phyloP scores from a whole-genome alignment of 179 eudicot genomes.

The Patellifolia procumbens region DNA sequence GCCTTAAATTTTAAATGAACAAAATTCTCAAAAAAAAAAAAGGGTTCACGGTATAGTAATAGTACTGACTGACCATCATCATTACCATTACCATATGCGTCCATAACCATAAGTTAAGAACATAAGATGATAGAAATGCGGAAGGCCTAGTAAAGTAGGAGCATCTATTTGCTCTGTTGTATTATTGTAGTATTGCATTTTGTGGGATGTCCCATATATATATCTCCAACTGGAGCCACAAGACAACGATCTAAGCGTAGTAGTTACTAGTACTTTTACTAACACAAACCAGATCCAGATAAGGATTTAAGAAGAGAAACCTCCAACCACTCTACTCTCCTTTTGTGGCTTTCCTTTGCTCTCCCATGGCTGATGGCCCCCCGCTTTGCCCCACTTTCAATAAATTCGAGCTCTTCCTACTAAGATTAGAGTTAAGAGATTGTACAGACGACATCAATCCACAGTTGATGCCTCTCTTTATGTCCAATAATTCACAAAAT shows the following conservation, averaged over 20 bases:
- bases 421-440: not conserved
- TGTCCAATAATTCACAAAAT: not conserved
- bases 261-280: too few species aligned
- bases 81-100: too few species aligned
- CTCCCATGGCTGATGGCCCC: slow-evolving; percentile 5
- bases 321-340: not conserved
- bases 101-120: too few species aligned
- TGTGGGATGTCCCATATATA: not conserved
- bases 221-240: not conserved
- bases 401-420: not conserved
- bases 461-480: not conserved
- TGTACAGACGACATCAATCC: not conserved
- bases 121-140: too few species aligned
- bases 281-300: not conserved
- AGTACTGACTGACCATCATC: too few species aligned
- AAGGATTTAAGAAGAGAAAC: not conserved
- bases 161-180: too few species aligned
- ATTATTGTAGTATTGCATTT: not conserved
- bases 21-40: too few species aligned
- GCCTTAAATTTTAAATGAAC: too few species aligned
- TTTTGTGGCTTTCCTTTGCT: slow-evolving; percentile 8
- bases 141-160: too few species aligned
- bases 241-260: not conserved
- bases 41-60: too few species aligned
- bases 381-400: not conserved